Conservation (phyloP, 2,329 filamentous ascomycete genomes). For the Paramyrothecium sp. region DNA sequence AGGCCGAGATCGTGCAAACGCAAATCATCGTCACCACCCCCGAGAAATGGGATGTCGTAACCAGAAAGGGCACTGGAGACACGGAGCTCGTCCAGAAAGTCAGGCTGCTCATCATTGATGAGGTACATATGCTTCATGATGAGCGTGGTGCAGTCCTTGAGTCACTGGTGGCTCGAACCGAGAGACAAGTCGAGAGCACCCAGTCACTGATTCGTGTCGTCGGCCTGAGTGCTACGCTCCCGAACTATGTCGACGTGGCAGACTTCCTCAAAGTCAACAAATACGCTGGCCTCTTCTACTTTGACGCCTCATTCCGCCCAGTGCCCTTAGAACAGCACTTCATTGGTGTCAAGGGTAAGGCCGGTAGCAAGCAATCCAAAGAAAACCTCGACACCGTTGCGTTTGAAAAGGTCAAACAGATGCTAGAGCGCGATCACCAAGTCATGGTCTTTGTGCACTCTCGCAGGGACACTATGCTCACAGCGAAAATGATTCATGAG, state of each 20-base stretch:
- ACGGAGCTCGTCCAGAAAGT: conserved; percentile 98
- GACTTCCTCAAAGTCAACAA: conserved; percentile 97
- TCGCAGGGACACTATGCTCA: conserved; percentile 86
- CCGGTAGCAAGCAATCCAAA: conserved; percentile 74
- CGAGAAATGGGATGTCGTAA: conserved; percentile 99
- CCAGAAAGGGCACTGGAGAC: conserved; percentile 93
- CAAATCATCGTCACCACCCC: conserved; percentile 98
- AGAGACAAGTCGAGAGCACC: conserved; percentile 95
- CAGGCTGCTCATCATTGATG: conserved; percentile 91
- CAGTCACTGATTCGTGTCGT: conserved; percentile 96
- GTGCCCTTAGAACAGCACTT: conserved; percentile 98
- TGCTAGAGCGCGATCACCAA: conserved; percentile 90
- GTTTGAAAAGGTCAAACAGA: conserved; percentile 92
- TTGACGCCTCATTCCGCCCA: conserved; percentile 91
- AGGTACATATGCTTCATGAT: conserved; percentile 99
- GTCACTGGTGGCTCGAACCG: conserved; percentile 89
- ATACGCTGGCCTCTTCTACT: conserved; percentile 91
- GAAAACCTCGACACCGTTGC: conserved; percentile 86
- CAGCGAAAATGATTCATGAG: conserved; percentile 81
- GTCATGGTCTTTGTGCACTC: conserved; percentile 99
- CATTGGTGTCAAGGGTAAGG: conserved; percentile 90
- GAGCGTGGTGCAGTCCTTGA: conserved; percentile 95
- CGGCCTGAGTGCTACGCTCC: conserved; percentile 90
- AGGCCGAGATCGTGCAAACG: conserved; percentile 90
- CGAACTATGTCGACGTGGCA: conserved; percentile 94